Evolutionary conservation across 2,329 filamentous ascomycete species (phyloP), one percentile per base, ranked within the genome.

Genomic region (Cyphellophora attinorum): DNA sequence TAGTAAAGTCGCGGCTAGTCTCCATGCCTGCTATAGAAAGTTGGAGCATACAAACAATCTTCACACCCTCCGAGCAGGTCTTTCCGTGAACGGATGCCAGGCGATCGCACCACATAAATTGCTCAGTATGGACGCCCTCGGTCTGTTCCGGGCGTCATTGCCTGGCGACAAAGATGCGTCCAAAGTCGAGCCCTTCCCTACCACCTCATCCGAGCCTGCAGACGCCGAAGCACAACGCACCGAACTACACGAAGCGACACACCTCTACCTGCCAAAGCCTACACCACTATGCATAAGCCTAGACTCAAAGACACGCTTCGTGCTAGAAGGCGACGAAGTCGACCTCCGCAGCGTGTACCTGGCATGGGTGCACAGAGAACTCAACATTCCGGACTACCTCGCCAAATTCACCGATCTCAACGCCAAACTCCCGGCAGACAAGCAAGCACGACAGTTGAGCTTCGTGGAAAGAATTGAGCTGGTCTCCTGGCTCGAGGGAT

Each of bases 271-370:
- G 64, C 40, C 46, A 13, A 60, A 70, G 50, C 72, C 72, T 32
- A 56, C 64, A 34, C 70, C 73, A 41, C 67, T 76, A 36, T 68
- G 76, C 5, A 70, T 93, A 39, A 68, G 80, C 1, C 73, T 94
- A 46, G 76, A 74, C 33, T 71, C 73, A 11, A 70, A 79, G 6
- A 98, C 91, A 47, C 85, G 91, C 50, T 96, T 96, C 65, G 73
- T 75, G 39, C 46, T 40, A 23, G 74, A 77, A 31, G 60, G 60
- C 19, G 70, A 74, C 31, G 71, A 81, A 4, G 79, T 94, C 51
- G 85, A 95, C 56, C 69, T 98, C 48, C 85, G 91, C 55, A 91
- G 82, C 57, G 89, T 95, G 61, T 95, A 89, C 67, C 94, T 96
- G 55, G 86, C 86, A 37, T 98, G 86, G 85, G 70, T 84, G 52